These are phyloP conservation scores for Metschnikowia similis DNA, from an alignment of 805 yeast species.

Conservation along the genomic window DNA sequence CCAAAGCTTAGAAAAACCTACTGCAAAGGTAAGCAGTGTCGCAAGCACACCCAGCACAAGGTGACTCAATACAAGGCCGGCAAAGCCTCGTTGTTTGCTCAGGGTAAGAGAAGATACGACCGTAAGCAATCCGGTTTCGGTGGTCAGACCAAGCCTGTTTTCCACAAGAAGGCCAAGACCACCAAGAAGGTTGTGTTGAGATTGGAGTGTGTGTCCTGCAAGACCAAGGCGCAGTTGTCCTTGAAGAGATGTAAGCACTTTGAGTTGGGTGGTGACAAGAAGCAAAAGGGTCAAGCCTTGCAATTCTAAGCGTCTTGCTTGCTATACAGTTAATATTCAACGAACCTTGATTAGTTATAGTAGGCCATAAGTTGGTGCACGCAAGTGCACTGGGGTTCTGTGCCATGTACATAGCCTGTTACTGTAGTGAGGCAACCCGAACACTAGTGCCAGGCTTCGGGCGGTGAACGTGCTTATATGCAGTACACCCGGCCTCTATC, in stretches of 20 bases:
- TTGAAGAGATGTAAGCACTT: constrained; percentile 99
- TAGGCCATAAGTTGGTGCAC: background rate
- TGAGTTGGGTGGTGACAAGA: constrained; percentile 99
- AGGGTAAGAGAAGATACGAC: constrained; percentile 99
- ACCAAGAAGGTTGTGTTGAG: constrained; percentile 99
- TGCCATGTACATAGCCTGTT: too few relatives aligned
- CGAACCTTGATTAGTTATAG: background rate
- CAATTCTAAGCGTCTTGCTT: constrained; percentile 62
- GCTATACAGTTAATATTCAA: constrained; percentile 2
- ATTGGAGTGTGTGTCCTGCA: constrained; percentile 97
- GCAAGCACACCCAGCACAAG: constrained; percentile 99
- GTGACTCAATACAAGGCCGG: constrained; percentile 99
- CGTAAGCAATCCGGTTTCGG: constrained; percentile 99
- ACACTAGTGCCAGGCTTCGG: too few relatives aligned
- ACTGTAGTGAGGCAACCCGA: too few relatives aligned
- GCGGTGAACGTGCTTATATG: too few relatives aligned
- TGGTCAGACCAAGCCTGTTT: constrained; percentile 99
- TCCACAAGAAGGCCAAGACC: constrained; percentile 99
- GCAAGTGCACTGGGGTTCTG: too few relatives aligned
- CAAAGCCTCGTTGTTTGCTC: constrained; percentile 98
- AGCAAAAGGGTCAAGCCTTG: constrained; percentile 99
- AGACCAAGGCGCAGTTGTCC: constrained; percentile 96
- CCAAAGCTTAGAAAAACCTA: constrained; percentile 99
- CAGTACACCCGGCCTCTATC: background rate
- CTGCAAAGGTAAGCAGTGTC: constrained; percentile 99